Evolutionary conservation across 2,329 filamentous ascomycete species (phyloP), one percentile per base, ranked within the genome.

Genomic region (Alternaria gansuensis): DNA sequence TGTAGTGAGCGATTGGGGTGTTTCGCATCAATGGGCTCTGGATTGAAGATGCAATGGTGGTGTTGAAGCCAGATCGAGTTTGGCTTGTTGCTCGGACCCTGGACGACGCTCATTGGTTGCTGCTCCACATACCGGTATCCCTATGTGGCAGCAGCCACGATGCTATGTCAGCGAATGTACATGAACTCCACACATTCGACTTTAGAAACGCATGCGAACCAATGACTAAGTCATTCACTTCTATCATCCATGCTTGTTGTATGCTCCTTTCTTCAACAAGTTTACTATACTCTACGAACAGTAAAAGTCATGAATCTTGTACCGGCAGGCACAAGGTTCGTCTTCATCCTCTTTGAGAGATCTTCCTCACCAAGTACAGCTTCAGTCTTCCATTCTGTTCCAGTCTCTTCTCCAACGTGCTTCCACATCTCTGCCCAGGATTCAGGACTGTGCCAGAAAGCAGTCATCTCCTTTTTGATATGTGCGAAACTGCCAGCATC

Each of bases 391-490:
- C 77, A 79, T 36, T 73, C 55, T 3, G 75, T 76, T 2, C 72
- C 75, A 9, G 72, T 77, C 60, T 78, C 74, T 7, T 73, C 67
- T 5, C 76, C 75, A 10, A 80, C 75, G 53, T 79, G 68, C 50
- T 76, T 63, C 75, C 79, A 80, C 65, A 82, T 60, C 33, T 67
- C 65, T 37, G 63, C 54, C 67, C 77, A 81, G 3, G 73, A 75
- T 41, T 73, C 74, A 7, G 56, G 60, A 54, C 79, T 76, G 55
- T 81, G 79, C 60, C 73, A 69, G 57, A 69, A 81, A 56, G 73
- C 67, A 17, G 48, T 64, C 48, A 59, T 63, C 4, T 54, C 50
- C 24, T 59, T 63, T 23, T 68, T 64, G 2, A 67, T 49, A 14
- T 62, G 44, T n/a, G 59, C 55, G n/a, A 65, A 67, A 29, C 68